Base-by-base conservation (phyloP, 2,329 filamentous ascomycete species). In the Tolypocladium pustulatum region DNA sequence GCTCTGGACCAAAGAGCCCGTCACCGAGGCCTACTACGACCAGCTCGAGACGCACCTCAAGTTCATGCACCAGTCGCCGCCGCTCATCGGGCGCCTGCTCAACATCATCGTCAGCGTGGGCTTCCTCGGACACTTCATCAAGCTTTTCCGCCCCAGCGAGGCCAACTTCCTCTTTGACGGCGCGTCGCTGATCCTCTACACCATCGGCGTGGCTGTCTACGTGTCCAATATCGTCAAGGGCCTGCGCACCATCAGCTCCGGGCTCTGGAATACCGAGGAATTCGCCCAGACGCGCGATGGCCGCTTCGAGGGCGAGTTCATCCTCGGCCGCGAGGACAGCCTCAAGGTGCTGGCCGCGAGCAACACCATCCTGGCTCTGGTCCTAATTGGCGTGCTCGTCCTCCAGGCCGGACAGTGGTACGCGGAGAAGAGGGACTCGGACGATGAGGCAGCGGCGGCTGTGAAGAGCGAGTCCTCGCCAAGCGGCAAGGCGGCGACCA, bases 331-430 rank as follows among this genome's bases (percentile, higher is more conserved):
- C 32, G 91, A 97, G 75, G 94, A 99, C 72, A 93, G 86, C 68
- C 76, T 99, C 66, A 89, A 90, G 77, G 93, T 99, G 20, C 79
- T 97, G 67, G 86, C 91, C 37, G 94, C 94, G 9, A 96, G 91
- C 73, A 96, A 99, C 75, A 97, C 94, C 3, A 99, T 99, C 70
- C 76, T 97, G 59, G 94, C 93, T 40, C 81, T 99, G 52, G 91
- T 99, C 36, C 76, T 99, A 57, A 87, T 97, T 3, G 94, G 94
- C 6, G 90, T 99, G 12, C 72, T 99, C 64, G 90, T 97, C 38
- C 76, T 99, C 69, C 94, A 99, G 83, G 91, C 91, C 25, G 94
- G 94, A 13, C 91, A 97, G 81, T 97, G 93, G 94, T 99, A 99
- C 76, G 94, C 94, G 32, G 92, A 97, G 81, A 83, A 90, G 70